These are phyloP conservation scores for Hyphodiscus hymeniophilus DNA, from an alignment of 495 filamentous ascomycete species.

Conservation along the genomic window DNA sequence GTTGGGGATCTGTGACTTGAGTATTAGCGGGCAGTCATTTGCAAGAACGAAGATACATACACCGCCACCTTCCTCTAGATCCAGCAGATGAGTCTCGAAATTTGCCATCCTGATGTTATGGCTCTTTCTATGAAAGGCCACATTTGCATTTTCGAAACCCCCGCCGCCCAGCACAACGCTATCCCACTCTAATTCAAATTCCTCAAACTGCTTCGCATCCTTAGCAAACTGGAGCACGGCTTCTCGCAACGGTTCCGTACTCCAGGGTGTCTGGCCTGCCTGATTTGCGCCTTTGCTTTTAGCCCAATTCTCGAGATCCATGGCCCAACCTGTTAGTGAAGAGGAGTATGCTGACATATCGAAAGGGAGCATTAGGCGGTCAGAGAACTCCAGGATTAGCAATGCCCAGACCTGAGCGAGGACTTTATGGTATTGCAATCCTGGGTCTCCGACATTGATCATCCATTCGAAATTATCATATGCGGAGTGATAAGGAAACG, in stretches of 20 bases:
- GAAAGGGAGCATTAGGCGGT: slow-evolving; percentile 73
- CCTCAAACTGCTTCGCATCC: slow-evolving; percentile 56
- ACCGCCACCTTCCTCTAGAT: slow-evolving; percentile 59
- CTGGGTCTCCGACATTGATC: slow-evolving; percentile 66
- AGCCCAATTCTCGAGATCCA: slow-evolving; percentile 58
- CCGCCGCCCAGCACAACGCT: slow-evolving; percentile 51
- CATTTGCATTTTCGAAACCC: slow-evolving; percentile 53
- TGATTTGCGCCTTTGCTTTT: slow-evolving; percentile 41
- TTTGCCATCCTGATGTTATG: slow-evolving; percentile 65
- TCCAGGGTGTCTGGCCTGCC: slow-evolving; percentile 32
- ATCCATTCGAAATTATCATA: slow-evolving; percentile 90
- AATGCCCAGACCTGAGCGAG: slow-evolving; percentile 74
- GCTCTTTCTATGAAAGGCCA: slow-evolving; percentile 54
- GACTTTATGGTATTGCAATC: slow-evolving; percentile 71
- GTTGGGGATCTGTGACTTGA: slow-evolving; percentile 57
- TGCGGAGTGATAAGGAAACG: slow-evolving; percentile 75
- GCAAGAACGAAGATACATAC: slow-evolving; percentile 39
- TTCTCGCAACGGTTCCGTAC: slow-evolving; percentile 49
- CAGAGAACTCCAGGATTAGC: slow-evolving; percentile 76
- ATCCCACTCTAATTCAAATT: slow-evolving; percentile 68
- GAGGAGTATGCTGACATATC: slow-evolving; percentile 66
- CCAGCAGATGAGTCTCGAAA: slow-evolving; percentile 79
- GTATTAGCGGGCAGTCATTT: slow-evolving; percentile 8
- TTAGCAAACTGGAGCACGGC: slow-evolving; percentile 51
- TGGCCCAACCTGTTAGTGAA: slow-evolving; percentile 51